Evolutionary conservation across 768 basidiomycete genomes (phyloP).

Genomic region (Leucosporidium creatinivorum): DNA sequence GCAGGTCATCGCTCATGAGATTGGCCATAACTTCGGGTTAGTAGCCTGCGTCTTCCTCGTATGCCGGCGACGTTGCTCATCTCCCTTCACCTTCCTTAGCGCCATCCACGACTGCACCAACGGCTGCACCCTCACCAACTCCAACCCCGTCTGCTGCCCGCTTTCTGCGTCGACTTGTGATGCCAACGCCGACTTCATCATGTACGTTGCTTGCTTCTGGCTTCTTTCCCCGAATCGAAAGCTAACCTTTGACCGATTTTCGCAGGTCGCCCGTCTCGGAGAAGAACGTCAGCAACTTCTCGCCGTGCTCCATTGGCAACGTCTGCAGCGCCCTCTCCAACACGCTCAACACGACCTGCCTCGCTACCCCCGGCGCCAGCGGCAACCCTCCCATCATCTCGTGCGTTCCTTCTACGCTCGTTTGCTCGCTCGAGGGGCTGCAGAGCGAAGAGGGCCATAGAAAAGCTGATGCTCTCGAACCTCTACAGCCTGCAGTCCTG

Average conservation of each 20-base stretch:
- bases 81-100: neutral
- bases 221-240: neutral
- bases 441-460: too few relatives aligned
- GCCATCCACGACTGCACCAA: conserved; percentile 66
- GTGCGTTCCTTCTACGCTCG: neutral
- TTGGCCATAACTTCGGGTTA: conserved; percentile 72
- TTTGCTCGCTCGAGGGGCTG: neutral
- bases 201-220: conserved; percentile 57
- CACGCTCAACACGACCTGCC: conserved; percentile 58
- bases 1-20: conserved; percentile 76
- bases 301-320: conserved; percentile 72
- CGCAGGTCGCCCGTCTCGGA: conserved; percentile 44
- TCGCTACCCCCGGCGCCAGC: conserved; percentile 54
- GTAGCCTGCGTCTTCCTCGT: too few relatives aligned
- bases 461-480: neutral
- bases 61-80: too few relatives aligned
- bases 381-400: conserved; percentile 21
- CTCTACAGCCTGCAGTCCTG: conserved; percentile 21
- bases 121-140: conserved; percentile 53
- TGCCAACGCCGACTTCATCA: conserved; percentile 63
- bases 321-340: conserved; percentile 52
- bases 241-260: neutral
- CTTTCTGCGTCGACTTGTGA: conserved; percentile 54
- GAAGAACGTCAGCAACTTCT: conserved; percentile 56
- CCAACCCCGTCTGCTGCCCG: conserved; percentile 58